Evolutionary conservation across 495 filamentous ascomycete genomes (phyloP), one percentile per base, ranked within the genome.

Genomic region (Daldinia decipiens): DNA sequence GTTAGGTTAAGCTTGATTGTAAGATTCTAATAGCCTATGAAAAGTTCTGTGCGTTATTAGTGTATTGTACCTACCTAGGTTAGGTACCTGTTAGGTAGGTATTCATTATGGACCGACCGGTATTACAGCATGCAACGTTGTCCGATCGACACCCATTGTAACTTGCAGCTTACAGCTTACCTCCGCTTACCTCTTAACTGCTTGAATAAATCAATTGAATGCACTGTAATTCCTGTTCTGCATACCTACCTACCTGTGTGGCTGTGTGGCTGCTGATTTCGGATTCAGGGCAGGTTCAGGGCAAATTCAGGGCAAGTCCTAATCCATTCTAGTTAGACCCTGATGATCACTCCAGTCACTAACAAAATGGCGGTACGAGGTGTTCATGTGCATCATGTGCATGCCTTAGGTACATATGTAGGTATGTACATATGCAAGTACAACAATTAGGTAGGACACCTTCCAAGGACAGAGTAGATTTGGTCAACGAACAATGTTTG

Each of bases 101-200:
- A 2, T 24, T 64, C 58, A 66, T 64, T n/a, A 64, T 67, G 52
- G 55, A 66, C 60, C 62, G 70, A 61, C 50, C 39, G 54, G 64
- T 65, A 31, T 40, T 50, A 47, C 56, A 64, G 61, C 61, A 73
- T 73, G 70, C 70, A 73, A 73, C 70, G 70, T 73, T 73, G 65
- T 73, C 59, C 50, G 65, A 73, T 69, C 65, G 70, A 34, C 70
- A 40, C n/a, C 56, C 26, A 59, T 65, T 24, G 43, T 65, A 40
- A 61, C 39, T 63, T 62, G 62, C 52, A 32, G 29, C 32, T 62
- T 69, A 58, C 52, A 32, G 29, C 32, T 62, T 69, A 58, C 67
- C 21, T 24, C 21, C 29, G 21, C 26, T 29, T 53, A 6, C 50
- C 11, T 53, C 43, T 47, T 47, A 17, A 21, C n/a, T 47, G 43